Evolutionary conservation across 1,284 basidiomycete genomes (phyloP).

Genomic region (Trichosporon faecale): DNA sequence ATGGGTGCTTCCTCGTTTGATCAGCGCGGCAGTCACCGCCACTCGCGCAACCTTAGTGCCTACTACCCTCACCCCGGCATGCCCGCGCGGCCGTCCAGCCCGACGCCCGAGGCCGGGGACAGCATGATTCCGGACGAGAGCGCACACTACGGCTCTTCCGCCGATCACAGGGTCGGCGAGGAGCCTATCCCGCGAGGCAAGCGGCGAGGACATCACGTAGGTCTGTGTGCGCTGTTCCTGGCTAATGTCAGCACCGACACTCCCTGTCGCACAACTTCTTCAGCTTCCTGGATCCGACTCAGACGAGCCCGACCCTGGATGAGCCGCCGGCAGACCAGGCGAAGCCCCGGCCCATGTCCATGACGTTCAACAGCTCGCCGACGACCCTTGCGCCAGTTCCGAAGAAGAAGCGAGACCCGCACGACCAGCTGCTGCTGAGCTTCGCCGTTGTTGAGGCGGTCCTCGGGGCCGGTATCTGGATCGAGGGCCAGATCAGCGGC

Average conservation of each 20-base stretch:
- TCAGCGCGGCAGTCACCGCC: slow-evolving; percentile 51
- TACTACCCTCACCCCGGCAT: slow-evolving; percentile 80
- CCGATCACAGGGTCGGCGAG: slow-evolving; percentile 15
- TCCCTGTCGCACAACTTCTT: slow-evolving; percentile 93
- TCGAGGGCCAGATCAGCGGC: slow-evolving; percentile 83
- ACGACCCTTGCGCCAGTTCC: slow-evolving; percentile 34
- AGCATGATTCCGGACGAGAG: slow-evolving; percentile 29
- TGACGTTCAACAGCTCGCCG: slow-evolving; percentile 25
- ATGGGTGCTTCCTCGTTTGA: slow-evolving; percentile 24
- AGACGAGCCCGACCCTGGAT: slow-evolving; percentile 38
- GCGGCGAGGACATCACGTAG: slow-evolving; percentile 69
- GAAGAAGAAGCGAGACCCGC: slow-evolving; percentile 41
- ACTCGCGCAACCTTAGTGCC: slow-evolving; percentile 83
- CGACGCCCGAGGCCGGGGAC: slow-evolving; percentile 26
- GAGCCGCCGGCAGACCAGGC: slow-evolving; percentile 10
- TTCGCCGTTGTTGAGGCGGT: slow-evolving; percentile 55
- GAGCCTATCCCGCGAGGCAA: slow-evolving; percentile 52
- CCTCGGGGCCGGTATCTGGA: slow-evolving; percentile 68
- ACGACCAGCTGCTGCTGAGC: slow-evolving; percentile 49
- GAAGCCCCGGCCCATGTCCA: slow-evolving; percentile 27
- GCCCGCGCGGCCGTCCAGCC: slow-evolving; percentile 38
- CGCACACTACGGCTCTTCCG: slow-evolving; percentile 9
- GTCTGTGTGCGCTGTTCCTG: slow-evolving; percentile 14
- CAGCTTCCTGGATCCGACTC: slow-evolving; percentile 69
- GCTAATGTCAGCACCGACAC: slow-evolving; percentile 65